Conservation (phyloP, 192 early-diverging fungal species). For the Phlyctochytrium bullatum region DNA sequence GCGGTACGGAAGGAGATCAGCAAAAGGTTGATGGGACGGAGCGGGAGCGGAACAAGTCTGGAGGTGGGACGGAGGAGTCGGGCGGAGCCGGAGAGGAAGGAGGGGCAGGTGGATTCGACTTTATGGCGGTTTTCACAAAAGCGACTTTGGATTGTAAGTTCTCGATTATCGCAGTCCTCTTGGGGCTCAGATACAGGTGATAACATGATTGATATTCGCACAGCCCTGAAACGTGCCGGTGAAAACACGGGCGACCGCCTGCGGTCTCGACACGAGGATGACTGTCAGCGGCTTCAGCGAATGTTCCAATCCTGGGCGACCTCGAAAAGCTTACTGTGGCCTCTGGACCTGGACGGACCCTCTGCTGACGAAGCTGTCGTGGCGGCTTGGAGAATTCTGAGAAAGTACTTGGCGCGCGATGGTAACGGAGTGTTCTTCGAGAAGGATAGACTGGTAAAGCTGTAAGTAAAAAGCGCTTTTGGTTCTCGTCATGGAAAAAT, state of each 20-base stretch:
- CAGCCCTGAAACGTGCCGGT: not conserved
- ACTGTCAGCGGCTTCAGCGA: not conserved
- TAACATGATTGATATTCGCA: not conserved
- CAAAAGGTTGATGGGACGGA: no score
- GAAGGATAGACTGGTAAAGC: not conserved
- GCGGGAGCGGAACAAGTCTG: no score
- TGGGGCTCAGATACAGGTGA: no score
- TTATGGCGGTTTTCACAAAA: slow-evolving; percentile 1
- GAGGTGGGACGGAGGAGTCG: no score
- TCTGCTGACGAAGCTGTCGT: no score
- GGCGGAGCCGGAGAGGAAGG: no score
- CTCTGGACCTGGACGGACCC: no score
- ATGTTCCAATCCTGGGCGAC: not conserved
- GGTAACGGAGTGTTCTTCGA: not conserved
- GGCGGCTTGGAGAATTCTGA: not conserved
- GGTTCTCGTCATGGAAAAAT: no score
- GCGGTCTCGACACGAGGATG: not conserved
- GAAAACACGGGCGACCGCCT: not conserved
- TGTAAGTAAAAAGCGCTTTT: no score
- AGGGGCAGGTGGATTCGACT: not conserved
- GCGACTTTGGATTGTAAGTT: not conserved
- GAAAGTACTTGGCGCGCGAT: not conserved
- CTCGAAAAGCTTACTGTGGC: not conserved
- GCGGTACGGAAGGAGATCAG: no score
- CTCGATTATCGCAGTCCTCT: no score